Conservation (phyloP, 2,329 filamentous ascomycete species). For the Didymella keratinophila region DNA sequence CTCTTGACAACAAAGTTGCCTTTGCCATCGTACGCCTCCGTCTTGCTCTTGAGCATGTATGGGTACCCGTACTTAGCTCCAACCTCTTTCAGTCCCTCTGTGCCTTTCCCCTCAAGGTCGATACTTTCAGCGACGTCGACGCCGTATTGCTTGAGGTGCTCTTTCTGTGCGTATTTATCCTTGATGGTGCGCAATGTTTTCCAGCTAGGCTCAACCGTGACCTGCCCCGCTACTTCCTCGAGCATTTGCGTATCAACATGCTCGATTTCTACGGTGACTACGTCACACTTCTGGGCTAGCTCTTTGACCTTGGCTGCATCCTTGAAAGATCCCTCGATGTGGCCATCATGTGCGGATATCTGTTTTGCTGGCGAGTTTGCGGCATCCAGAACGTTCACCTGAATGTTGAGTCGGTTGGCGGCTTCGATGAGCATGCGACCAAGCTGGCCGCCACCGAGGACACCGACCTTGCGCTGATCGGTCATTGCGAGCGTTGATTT, state of each 20-base stretch:
- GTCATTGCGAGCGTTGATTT: slow-evolving; percentile 31
- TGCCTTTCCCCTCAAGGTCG: slow-evolving; percentile 67
- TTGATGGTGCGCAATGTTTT: slow-evolving; percentile 87
- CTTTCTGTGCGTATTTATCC: slow-evolving; percentile 92
- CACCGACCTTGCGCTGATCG: slow-evolving; percentile 47
- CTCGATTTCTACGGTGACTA: slow-evolving; percentile 93
- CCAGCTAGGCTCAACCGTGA: slow-evolving; percentile 80
- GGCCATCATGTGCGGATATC: slow-evolving; percentile 75
- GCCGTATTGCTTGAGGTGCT: slow-evolving; percentile 72
- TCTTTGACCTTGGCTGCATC: slow-evolving; percentile 79
- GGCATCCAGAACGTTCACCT: slow-evolving; percentile 80
- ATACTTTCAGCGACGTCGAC: slow-evolving; percentile 78
- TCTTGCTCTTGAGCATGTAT: slow-evolving; percentile 91
- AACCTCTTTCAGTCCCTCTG: slow-evolving; percentile 68
- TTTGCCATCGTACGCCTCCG: slow-evolving; percentile 90
- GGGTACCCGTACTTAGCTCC: slow-evolving; percentile 76
- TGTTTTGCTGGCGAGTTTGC: slow-evolving; percentile 83
- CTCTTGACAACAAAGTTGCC: slow-evolving; percentile 73
- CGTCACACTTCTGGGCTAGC: slow-evolving; percentile 78
- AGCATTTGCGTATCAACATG: slow-evolving; percentile 91
- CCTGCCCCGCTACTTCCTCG: slow-evolving; percentile 76
- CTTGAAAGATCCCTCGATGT: slow-evolving; percentile 89
- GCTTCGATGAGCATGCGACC: slow-evolving; percentile 94
- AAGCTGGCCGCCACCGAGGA: slow-evolving; percentile 63
- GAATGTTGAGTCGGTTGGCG: slow-evolving; percentile 79